Evolutionary conservation across 441 rosid genomes (phyloP).

Genomic region (Euphorbia celastroides): DNA sequence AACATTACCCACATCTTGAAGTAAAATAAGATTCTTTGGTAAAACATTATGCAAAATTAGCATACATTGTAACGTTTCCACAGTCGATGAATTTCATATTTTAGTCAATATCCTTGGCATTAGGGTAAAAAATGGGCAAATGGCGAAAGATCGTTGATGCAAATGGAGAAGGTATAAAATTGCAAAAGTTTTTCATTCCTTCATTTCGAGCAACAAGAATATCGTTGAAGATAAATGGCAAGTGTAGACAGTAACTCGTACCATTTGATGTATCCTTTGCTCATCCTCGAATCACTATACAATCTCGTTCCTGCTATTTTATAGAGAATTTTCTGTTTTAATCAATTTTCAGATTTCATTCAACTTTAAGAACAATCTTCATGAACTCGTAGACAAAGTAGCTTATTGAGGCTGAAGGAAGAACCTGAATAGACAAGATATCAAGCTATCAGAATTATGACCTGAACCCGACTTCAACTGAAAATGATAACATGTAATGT

Average conservation of each 20-base stretch:
- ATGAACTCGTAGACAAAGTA: constrained; percentile 76
- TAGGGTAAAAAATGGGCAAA: not conserved
- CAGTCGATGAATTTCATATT: not conserved
- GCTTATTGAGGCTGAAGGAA: constrained; percentile 79
- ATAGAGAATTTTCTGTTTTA: constrained; percentile 7
- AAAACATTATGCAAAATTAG: not conserved
- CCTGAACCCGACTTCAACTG: not conserved
- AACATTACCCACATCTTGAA: no score
- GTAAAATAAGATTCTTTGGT: not conserved
- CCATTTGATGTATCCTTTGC: constrained; percentile 20
- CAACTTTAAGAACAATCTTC: constrained; percentile 81
- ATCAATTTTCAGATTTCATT: constrained; percentile 31
- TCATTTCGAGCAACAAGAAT: constrained; percentile 16
- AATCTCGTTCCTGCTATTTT: constrained; percentile 17
- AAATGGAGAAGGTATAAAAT: constrained; percentile 4
- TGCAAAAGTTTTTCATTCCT: constrained; percentile 6
- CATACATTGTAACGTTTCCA: not conserved
- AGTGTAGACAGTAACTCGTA: constrained; percentile 13
- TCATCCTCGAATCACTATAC: constrained; percentile 19
- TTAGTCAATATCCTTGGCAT: not conserved
- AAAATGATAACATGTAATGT: not conserved
- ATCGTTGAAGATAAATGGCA: constrained; percentile 16
- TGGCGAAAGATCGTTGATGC: not conserved
- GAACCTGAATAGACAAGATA: constrained; percentile 45
- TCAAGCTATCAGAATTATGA: not conserved